Base-by-base conservation (phyloP, 495 filamentous ascomycete species). In the Penicillium odoratum region DNA sequence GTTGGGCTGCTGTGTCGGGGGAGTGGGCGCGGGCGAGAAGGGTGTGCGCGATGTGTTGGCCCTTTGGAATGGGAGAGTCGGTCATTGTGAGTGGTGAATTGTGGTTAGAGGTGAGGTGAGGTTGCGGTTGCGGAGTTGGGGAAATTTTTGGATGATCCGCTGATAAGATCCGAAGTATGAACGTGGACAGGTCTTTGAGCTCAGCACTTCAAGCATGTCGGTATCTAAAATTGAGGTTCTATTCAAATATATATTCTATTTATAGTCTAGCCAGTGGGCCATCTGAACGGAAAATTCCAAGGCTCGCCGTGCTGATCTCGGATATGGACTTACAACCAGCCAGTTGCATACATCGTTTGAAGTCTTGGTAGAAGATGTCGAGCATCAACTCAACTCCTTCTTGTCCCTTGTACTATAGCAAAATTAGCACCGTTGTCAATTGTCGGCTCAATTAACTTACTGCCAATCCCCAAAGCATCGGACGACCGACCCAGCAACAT, bases 11-110 rank as follows among this genome's bases (percentile, higher is more conserved):
- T 55, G 81, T 84, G 44, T 83, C 79, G 21, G 91, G 84, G 33
- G 86, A 83, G 77, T 94, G 88, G 21, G 90, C 90, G 60, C 86
- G 86, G 8, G 74, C 61, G 58, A 98, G 88, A 40, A 98, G 85
- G 6, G 70, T 68, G 36, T 84, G 82, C 4, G 88, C 87, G 21
- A 90, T 80, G 65, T 83, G 79, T 40, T 40, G 38, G 1, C 43
- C 46, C 54, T 70, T 71, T 36, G 62, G 57, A 21, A 68, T 53
- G 60, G 72, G 75, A 4, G 68, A 62, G 50, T 64, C 58, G 18
- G 66, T 56, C 66, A 71, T 74, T 60, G 60, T 64, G 40, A 11
- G 0, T 18, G 28, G 8, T 49, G 26, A 43, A 48, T 33, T 7
- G 48, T 53, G 43, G 50, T 30, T 55, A 36, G 53, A 43, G 36